These are phyloP conservation scores for Neopestalotiopsis sp. DNA, from an alignment of 2,329 filamentous ascomycete genomes.

Conservation along the genomic window DNA sequence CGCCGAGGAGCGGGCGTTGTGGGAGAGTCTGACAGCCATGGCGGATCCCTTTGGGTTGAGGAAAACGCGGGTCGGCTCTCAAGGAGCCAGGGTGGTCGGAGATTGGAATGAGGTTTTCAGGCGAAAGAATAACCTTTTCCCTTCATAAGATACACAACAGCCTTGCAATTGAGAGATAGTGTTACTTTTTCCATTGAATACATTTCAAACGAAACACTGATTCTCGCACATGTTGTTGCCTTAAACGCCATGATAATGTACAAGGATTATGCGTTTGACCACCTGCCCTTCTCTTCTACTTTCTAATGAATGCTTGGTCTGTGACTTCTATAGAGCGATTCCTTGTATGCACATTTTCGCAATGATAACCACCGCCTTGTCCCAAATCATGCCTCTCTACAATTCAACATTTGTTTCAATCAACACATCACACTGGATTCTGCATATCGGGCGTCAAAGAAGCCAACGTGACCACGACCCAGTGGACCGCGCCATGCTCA, in stretches of 20 bases:
- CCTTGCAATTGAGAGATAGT: not conserved
- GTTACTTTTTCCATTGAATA: too few relatives aligned
- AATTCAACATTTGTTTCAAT: too few relatives aligned
- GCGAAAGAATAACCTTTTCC: not conserved
- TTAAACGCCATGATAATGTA: not conserved
- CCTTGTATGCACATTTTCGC: too few relatives aligned
- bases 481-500: slow-evolving; percentile 23
- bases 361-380: too few relatives aligned
- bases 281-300: not conserved
- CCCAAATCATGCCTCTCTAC: too few relatives aligned
- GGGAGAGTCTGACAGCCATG: not conserved
- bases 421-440: too few relatives aligned
- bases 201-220: too few relatives aligned
- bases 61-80: not conserved
- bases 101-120: not conserved
- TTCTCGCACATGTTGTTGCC: not conserved
- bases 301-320: not conserved
- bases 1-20: slow-evolving; percentile 11
- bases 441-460: slow-evolving; percentile 12
- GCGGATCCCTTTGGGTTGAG: slow-evolving; percentile 7
- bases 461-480: slow-evolving; percentile 25
- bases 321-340: not conserved
- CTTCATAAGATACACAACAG: not conserved
- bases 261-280: not conserved
- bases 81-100: not conserved